Base-by-base conservation (phyloP, 2,329 filamentous ascomycete species). In the Neurospora sp. region DNA sequence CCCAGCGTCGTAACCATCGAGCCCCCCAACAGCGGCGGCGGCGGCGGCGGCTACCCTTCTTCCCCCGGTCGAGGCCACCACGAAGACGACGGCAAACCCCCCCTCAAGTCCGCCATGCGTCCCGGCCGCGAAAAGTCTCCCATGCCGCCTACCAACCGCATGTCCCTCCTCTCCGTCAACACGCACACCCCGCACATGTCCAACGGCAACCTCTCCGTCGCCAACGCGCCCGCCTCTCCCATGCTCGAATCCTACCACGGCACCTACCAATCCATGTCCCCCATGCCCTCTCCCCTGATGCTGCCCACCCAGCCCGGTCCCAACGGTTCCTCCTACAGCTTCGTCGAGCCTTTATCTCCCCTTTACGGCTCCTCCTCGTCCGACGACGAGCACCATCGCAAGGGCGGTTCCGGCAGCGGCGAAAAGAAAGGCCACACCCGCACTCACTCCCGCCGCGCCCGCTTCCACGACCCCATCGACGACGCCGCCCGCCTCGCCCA, bases 201-300 rank as follows among this genome's bases (percentile, higher is more conserved):
- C 9, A 75, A 76, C 28, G 78, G 78, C 23, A 78, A 75, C 68
- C 73, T 82, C 67, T 84, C 86, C 13, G 78, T 89, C 1, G 81
- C 86, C 2, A 81, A 82, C 28, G 86, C 93, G 1, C 93, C 93
- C 0, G 88, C 88, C 0, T 97, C 93, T 72, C 96, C 95, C 0
- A 84, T 98, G 67, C 87, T 97, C 1, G 95, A 98, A 80, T 90
- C 96, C 0, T 98, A 98, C 80, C 91, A 90, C 72, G 95, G 95
- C 46, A 97, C 94, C 0, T 98, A 97, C 76, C 95, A 98, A 80
- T 93, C 92, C 70, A 92, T 96, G 75, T 97, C 94, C 0, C 94
- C 95, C 0, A 97, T 97, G 93, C 94, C 94, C 0, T 93, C 93
- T 0, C 93, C 94, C 0, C 82, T 94, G 33, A 84, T 90, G 76